Percentiles rank a stretch among this genome's conserved stretches.
Conservation (phyloP, 2,329 filamentous ascomycete species). For the Fusarium floridanum region DNA sequence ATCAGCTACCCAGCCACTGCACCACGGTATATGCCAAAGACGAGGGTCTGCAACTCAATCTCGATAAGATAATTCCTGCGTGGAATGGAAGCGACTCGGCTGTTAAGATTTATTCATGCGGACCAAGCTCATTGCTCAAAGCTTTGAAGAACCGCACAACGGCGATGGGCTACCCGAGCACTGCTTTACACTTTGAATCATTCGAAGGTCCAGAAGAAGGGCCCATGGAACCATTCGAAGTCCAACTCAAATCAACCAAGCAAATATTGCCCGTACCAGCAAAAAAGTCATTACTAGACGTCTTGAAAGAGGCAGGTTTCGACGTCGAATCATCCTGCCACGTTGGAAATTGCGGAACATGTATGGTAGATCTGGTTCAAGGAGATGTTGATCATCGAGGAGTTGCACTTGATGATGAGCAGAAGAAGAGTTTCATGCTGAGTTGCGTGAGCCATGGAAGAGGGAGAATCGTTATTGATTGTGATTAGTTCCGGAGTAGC, state of each 20-base stretch:
- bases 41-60: conserved; percentile 1
- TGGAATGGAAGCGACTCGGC: neutral
- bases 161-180: conserved; percentile 1
- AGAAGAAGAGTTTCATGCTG: conserved; percentile 24
- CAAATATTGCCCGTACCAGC: conserved; percentile 9
- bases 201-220: conserved; percentile 22
- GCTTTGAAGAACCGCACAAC: neutral
- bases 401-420: conserved; percentile 26
- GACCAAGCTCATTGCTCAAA: conserved; percentile 11
- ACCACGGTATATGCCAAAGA: conserved; percentile 24
- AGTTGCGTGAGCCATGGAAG: conserved; percentile 34
- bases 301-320: conserved; percentile 23
- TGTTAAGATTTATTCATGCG: conserved; percentile 20
- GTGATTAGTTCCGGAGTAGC: neutral
- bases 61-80: neutral
- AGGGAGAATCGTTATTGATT: conserved; percentile 22
- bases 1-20: neutral
- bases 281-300: conserved; percentile 26
- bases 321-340: conserved; percentile 32
- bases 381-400: conserved; percentile 32
- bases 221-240: conserved; percentile 30
- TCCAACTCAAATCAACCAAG: conserved; percentile 13
- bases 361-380: conserved; percentile 26
- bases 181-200: conserved; percentile 13
- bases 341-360: conserved; percentile 33